A percentile compares a stretch with the other conserved stretches of the same genome.
phyloP scores from a whole-genome alignment of 306 rosid species.

The Potentilla sterilis region DNA sequence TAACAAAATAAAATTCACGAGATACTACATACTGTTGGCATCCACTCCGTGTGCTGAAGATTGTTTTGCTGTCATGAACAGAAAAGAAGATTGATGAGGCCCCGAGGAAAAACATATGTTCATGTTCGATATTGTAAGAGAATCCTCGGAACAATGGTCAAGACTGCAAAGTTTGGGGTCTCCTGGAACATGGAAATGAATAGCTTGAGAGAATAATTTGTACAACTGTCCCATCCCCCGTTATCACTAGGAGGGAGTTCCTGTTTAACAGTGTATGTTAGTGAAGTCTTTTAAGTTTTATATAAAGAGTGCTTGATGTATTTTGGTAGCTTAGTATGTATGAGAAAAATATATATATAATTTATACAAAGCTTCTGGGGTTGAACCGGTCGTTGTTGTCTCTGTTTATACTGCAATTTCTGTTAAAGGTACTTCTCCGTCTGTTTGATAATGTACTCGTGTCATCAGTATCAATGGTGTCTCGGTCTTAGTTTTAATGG shows the following conservation, averaged over 20 bases:
- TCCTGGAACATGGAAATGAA: conserved; percentile 36
- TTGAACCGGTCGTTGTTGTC: conserved; percentile 1
- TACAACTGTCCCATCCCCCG: conserved; percentile 44
- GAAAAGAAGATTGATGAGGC: conserved; percentile 72
- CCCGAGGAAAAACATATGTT: conserved; percentile 65
- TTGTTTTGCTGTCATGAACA: conserved; percentile 36
- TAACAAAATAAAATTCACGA: neutral
- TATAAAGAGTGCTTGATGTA: conserved; percentile 50
- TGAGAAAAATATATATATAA: neutral
- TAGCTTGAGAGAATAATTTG: conserved; percentile 49
- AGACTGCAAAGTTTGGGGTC: conserved; percentile 46
- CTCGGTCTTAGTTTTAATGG: neutral
- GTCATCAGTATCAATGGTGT: neutral
- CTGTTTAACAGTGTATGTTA: conserved; percentile 47
- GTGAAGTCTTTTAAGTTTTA: conserved; percentile 41
- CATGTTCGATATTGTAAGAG: conserved; percentile 77
- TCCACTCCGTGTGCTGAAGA: conserved; percentile 17
- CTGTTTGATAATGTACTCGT: neutral
- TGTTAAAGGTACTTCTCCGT: neutral
- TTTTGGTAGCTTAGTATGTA: conserved; percentile 41
- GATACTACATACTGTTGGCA: neutral
- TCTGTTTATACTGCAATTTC: conserved; percentile 2
- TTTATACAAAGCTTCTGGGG: conserved; percentile 22
- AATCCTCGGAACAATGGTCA: conserved; percentile 23
- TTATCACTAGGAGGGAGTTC: conserved; percentile 47